Evolutionary conservation across 2,329 filamentous ascomycete genomes (phyloP).

Genomic region (Dichotomopilus funicola): DNA sequence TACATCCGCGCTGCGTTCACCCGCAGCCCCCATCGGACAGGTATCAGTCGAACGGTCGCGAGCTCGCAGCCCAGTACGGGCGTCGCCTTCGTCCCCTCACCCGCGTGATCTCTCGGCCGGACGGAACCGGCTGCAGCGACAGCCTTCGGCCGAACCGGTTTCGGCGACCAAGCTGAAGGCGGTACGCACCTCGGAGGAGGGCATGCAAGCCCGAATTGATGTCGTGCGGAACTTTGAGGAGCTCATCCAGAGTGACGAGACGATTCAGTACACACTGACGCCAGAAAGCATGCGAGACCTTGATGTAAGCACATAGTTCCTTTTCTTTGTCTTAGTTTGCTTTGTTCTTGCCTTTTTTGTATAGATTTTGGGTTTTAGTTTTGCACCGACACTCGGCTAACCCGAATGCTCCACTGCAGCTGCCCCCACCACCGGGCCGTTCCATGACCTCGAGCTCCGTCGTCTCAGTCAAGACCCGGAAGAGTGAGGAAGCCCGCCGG

Average conservation of each 20-base stretch:
- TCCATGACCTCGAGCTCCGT: conserved; percentile 31
- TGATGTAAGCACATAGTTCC: conserved; percentile 47
- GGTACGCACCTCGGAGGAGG: conserved; percentile 54
- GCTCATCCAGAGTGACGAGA: conserved; percentile 74
- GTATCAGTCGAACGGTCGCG: conserved; percentile 34
- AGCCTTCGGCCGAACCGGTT: conserved; percentile 42
- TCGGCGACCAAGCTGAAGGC: conserved; percentile 47
- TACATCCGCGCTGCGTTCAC: conserved; percentile 19
- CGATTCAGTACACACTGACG: conserved; percentile 75
- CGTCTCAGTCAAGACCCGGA: conserved; percentile 36
- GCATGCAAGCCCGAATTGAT: conserved; percentile 39
- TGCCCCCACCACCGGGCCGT: neutral
- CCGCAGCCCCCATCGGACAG: conserved; percentile 30
- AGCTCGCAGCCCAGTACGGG: conserved; percentile 30
- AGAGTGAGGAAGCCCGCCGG: conserved; percentile 41
- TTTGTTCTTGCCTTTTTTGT: too few species aligned
- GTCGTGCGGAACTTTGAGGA: conserved; percentile 68
- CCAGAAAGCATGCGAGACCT: conserved; percentile 73
- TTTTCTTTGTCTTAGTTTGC: neutral
- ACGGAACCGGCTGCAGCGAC: conserved; percentile 32
- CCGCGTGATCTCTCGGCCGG: conserved; percentile 13
- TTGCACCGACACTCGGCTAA: too few species aligned
- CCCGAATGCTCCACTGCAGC: conserved; percentile 31
- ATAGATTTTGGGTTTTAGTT: too few species aligned
- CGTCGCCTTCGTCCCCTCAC: conserved; percentile 14